These are phyloP conservation scores for Solanum pinnatisectum DNA, from an alignment of 257 asterid genomes.

Conservation along the genomic window DNA sequence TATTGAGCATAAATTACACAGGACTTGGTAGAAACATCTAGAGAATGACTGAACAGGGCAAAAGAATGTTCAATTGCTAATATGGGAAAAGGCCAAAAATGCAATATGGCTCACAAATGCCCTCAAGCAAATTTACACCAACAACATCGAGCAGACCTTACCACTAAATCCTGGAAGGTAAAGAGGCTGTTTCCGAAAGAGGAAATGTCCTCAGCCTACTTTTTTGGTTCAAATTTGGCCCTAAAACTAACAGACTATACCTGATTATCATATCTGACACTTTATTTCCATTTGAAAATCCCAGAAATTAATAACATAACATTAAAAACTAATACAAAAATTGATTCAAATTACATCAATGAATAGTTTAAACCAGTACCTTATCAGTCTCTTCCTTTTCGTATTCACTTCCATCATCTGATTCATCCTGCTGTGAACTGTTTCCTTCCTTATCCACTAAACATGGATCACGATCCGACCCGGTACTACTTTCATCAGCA, in stretches of 20 bases:
- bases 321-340: neutral
- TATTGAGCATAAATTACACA: neutral
- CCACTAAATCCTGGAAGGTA: neutral
- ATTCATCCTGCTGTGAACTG: constrained; percentile 11
- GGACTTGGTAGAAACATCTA: neutral
- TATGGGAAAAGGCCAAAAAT: neutral
- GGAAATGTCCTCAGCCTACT: neutral
- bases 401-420: constrained; percentile 14
- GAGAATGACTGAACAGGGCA: neutral
- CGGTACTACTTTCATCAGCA: constrained; percentile 5
- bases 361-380: constrained; percentile 19
- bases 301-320: neutral
- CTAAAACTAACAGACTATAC: neutral
- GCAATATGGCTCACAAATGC: neutral
- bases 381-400: constrained; percentile 22
- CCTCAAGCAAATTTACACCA: neutral
- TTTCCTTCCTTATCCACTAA: constrained; percentile 8
- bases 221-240: neutral
- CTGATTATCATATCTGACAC: neutral
- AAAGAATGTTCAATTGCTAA: neutral
- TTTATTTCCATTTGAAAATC: neutral
- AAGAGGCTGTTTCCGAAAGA: neutral
- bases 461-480: constrained; percentile 17
- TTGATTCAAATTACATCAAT: neutral
- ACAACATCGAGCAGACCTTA: neutral